Evolutionary conservation across 2,329 filamentous ascomycete genomes (phyloP).

Genomic region (Didymella segeticola): DNA sequence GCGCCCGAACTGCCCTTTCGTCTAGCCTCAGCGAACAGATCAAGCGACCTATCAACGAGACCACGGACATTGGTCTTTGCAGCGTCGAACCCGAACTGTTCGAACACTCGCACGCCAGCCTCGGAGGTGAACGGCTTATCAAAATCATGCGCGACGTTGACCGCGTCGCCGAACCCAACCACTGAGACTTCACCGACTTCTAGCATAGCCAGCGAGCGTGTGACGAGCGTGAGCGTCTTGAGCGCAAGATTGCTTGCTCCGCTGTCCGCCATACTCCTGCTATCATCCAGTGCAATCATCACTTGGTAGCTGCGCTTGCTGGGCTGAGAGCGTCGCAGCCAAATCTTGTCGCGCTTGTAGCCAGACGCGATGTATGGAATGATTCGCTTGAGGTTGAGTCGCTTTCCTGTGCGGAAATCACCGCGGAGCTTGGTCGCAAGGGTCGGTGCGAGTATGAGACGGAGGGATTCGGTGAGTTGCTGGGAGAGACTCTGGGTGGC

Average conservation of each 20-base stretch:
- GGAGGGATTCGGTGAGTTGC: slow-evolving; percentile 89
- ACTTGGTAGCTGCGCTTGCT: slow-evolving; percentile 97
- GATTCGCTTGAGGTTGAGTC: slow-evolving; percentile 98
- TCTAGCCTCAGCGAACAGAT: slow-evolving; percentile 80
- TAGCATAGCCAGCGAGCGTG: slow-evolving; percentile 85
- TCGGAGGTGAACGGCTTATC: slow-evolving; percentile 81
- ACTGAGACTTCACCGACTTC: slow-evolving; percentile 95
- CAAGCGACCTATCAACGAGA: slow-evolving; percentile 78
- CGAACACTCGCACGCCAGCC: slow-evolving; percentile 82
- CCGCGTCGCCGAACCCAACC: slow-evolving; percentile 83
- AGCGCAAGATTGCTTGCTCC: slow-evolving; percentile 81
- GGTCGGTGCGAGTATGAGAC: slow-evolving; percentile 92
- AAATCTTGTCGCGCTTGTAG: slow-evolving; percentile 99
- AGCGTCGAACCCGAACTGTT: slow-evolving; percentile 84
- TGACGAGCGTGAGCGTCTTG: slow-evolving; percentile 91
- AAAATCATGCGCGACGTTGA: slow-evolving; percentile 86
- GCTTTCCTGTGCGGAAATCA: slow-evolving; percentile 95
- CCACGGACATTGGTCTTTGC: slow-evolving; percentile 83
- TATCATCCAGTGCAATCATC: slow-evolving; percentile 95
- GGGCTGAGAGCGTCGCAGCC: slow-evolving; percentile 92
- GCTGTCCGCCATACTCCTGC: slow-evolving; percentile 87
- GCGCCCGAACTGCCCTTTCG: slow-evolving; percentile 59
- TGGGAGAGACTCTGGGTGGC: slow-evolving; percentile 86
- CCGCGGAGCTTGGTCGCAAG: slow-evolving; percentile 95
- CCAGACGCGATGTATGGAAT: slow-evolving; percentile 98